Evolutionary conservation across 192 early-diverging fungal genomes (phyloP).

Genomic region (Coemansia sp.): DNA sequence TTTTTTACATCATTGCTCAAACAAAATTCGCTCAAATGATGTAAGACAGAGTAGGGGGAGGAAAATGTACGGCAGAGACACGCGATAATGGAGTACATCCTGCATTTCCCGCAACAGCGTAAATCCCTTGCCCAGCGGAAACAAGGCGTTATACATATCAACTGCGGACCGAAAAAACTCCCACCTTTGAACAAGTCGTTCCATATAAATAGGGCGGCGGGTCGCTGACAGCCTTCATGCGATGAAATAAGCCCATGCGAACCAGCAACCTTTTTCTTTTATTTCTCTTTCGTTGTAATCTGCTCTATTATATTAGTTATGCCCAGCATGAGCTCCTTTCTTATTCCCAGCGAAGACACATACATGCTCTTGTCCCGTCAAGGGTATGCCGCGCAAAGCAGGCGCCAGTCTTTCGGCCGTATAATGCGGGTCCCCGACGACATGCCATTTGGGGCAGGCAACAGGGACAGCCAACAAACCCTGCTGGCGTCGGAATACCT

Average conservation of each 20-base stretch:
- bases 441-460: slow-evolving; percentile 7
- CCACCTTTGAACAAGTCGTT: neutral
- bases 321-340: slow-evolving; percentile 27
- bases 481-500: neutral
- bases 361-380: slow-evolving; percentile 37
- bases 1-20: slow-evolving; percentile 16
- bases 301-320: neutral
- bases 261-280: neutral
- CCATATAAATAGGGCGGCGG: neutral
- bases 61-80: slow-evolving; percentile 3
- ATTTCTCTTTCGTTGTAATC: neutral
- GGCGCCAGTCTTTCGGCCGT: slow-evolving; percentile 21
- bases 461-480: slow-evolving; percentile 11
- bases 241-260: neutral
- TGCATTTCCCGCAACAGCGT: slow-evolving; percentile 2
- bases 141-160: slow-evolving; percentile 1
- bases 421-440: neutral
- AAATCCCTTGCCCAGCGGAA: neutral
- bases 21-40: slow-evolving; percentile 15
- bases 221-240: neutral
- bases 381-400: slow-evolving; percentile 39
- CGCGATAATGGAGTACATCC: neutral
- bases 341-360: slow-evolving; percentile 25
- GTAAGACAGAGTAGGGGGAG: slow-evolving; percentile 1
- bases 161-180: slow-evolving; percentile 1